These are phyloP conservation scores for Saccharum hybrid DNA, from an alignment of 202 grass and related monocot genomes.

Conservation along the genomic window DNA sequence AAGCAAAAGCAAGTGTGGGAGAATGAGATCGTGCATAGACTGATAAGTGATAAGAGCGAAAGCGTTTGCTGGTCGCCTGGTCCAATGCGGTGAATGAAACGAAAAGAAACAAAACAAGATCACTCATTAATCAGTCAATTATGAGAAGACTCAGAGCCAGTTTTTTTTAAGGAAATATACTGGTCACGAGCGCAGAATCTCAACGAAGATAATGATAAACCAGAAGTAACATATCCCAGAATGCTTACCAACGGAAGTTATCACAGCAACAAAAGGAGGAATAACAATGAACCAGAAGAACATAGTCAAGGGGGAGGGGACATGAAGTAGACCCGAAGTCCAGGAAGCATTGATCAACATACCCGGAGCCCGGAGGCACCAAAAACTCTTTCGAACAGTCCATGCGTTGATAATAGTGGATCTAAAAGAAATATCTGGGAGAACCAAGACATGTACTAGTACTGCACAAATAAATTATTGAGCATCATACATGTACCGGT, in stretches of 20 bases:
- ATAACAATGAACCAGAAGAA: background rate
- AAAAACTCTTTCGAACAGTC: background rate
- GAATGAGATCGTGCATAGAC: background rate
- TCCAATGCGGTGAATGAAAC: background rate
- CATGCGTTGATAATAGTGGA: background rate
- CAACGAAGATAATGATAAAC: background rate
- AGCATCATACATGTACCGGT: constrained; percentile 2
- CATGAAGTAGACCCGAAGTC: background rate
- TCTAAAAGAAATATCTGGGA: no score
- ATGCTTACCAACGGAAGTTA: background rate
- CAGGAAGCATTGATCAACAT: constrained; percentile 17
- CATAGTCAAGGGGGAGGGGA: background rate
- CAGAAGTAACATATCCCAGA: background rate
- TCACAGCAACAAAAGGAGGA: background rate
- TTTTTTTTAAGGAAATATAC: background rate
- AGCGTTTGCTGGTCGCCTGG: background rate
- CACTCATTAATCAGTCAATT: background rate
- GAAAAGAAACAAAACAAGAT: background rate
- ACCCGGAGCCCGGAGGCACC: background rate
- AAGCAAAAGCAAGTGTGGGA: background rate
- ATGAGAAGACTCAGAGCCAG: background rate
- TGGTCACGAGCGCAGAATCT: background rate
- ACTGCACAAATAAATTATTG: constrained; percentile 29
- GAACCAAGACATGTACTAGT: background rate
- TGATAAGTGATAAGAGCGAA: background rate